Evolutionary conservation across 768 basidiomycete genomes (phyloP).

Genomic region (Trametes meyenii): DNA sequence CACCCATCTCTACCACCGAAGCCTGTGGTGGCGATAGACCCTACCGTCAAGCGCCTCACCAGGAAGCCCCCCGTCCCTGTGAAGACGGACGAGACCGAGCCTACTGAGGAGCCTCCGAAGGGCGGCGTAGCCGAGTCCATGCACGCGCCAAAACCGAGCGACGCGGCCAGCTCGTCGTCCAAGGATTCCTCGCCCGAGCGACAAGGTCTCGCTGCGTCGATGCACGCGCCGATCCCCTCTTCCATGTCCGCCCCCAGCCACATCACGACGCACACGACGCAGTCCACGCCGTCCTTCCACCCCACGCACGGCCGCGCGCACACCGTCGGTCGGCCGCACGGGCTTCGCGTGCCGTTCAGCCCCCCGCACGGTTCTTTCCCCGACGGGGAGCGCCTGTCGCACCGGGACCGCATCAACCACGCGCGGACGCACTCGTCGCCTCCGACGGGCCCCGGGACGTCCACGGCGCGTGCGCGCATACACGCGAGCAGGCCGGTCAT

Average conservation of each 20-base stretch:
- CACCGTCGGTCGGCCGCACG: conserved; percentile 51
- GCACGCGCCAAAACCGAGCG: conserved; percentile 13
- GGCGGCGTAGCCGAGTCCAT: conserved; percentile 10
- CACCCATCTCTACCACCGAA: conserved; percentile 54
- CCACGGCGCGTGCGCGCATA: conserved; percentile 40
- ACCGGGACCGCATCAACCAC: conserved; percentile 45
- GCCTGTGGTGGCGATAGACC: conserved; percentile 37
- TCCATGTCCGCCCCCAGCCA: conserved; percentile 44
- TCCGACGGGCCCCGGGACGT: conserved; percentile 43
- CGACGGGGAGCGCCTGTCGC: conserved; percentile 42
- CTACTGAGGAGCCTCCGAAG: conserved; percentile 4
- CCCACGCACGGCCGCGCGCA: conserved; percentile 57
- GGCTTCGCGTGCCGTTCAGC: conserved; percentile 29
- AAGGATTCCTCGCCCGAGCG: conserved; percentile 33
- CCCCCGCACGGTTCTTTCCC: conserved; percentile 38
- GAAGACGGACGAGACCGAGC: neutral
- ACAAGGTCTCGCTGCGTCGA: conserved; percentile 50
- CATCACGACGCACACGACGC: conserved; percentile 35
- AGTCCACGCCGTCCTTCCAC: conserved; percentile 35
- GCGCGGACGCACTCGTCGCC: conserved; percentile 71
- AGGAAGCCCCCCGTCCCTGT: conserved; percentile 6
- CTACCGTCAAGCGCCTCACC: conserved; percentile 11
- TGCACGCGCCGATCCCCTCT: conserved; percentile 53
- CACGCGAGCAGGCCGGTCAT: conserved; percentile 67
- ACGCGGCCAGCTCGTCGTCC: conserved; percentile 22